Evolutionary conservation across 2,329 filamentous ascomycete genomes (phyloP).

Genomic region (Penicillium occitanis): DNA sequence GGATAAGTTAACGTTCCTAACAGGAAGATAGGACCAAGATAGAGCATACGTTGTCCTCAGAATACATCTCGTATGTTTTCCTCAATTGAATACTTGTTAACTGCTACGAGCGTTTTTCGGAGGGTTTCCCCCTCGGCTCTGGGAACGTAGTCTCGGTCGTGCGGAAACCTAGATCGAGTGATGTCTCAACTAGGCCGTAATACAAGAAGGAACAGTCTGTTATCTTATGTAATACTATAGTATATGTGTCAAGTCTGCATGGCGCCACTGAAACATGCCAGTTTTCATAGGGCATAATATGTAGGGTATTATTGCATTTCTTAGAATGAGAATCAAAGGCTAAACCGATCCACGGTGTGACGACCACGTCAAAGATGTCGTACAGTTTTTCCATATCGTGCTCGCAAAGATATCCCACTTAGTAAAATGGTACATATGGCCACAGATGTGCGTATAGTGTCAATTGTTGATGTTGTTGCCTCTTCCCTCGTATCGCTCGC

Average conservation of each 20-base stretch:
- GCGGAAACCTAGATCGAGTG: neutral
- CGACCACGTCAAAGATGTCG: neutral
- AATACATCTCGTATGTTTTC: neutral
- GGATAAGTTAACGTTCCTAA: neutral
- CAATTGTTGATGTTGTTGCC: neutral
- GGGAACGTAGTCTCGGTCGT: neutral
- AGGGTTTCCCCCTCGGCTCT: neutral
- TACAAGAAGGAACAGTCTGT: neutral
- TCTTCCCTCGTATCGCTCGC: neutral
- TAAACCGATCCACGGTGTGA: neutral
- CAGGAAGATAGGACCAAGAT: neutral
- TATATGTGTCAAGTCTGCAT: neutral
- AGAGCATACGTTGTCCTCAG: neutral
- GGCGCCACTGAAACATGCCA: neutral
- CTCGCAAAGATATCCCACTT: neutral
- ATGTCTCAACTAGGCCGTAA: neutral
- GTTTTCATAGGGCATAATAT: neutral
- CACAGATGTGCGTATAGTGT: neutral
- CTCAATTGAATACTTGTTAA: neutral
- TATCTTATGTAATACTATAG: neutral
- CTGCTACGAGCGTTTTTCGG: neutral
- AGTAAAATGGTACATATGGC: neutral
- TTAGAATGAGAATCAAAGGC: neutral
- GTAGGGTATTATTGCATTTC: neutral
- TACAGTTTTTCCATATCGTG: neutral